Evolutionary conservation across 73 alveolate genomes (phyloP), one percentile per base, ranked within the genome.

Genomic region (Loxodes magnus): DNA sequence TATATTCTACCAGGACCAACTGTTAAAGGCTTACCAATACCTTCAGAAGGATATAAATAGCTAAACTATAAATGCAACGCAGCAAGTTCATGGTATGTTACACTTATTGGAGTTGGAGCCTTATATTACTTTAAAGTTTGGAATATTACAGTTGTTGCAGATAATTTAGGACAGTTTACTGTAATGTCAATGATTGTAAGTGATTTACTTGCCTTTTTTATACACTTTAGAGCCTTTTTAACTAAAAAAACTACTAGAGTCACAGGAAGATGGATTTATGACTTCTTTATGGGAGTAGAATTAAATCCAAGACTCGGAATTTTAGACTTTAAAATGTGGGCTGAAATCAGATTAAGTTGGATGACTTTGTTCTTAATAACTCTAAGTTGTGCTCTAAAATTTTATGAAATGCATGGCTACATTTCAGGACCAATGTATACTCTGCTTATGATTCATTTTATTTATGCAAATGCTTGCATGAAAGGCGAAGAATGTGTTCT

Each of bases 401-500:
- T 34, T 1, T 35, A 28, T 38, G 65, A 35, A 41, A 1, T 9
- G 9, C 5, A 9, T 1, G 65, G 65, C n/a, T n/a, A 25, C 5
- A 34, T 51, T 10, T n/a, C 63, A 35, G 56, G 65, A 9, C 15
- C 23, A 51, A 28, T 51, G 63, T 25, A 10, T n/a, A 15, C 37
- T 12, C 19, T 51, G 17, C 15, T 51, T 1, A 2, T 15, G 0
- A 25, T 34, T 35, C 65, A 51, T 1, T 28, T 9, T 51, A 14
- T 51, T 6, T 51, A 51, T 38, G 7, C 57, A 10, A 51, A 51
- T 38, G 65, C 65, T 7, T 51, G 65, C 2, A 51, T 51, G 65
- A 51, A 51, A 17, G 65, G 65, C 15, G 65, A 51, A 38, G 65
- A 51, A 19, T 51, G 65, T 38, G 61, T 51, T 5, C 20, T 24